Percentiles rank a stretch among this genome's conserved stretches.
phyloP scores from a whole-genome alignment of 768 basidiomycete species.

The Leccinum subgranulosum region DNA sequence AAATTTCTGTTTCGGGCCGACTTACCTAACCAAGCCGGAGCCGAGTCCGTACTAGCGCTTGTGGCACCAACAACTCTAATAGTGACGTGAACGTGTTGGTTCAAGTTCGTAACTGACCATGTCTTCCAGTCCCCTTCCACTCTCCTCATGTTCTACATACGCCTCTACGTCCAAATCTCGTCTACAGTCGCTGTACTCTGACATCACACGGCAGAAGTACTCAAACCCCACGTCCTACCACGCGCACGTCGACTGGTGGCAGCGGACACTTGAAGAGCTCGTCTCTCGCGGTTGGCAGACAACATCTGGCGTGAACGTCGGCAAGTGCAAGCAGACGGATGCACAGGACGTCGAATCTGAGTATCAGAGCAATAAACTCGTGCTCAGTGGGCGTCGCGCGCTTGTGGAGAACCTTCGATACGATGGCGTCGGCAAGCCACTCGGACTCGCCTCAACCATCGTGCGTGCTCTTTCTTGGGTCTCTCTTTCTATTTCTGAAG shows the following conservation, averaged over 20 bases:
- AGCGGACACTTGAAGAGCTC: conserved; percentile 55
- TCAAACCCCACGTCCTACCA: conserved; percentile 82
- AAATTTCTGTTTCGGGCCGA: background rate
- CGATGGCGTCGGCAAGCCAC: conserved; percentile 72
- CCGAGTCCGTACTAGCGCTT: background rate
- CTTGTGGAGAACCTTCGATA: conserved; percentile 60
- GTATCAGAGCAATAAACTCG: conserved; percentile 46
- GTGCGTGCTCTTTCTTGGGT: conserved; percentile 46
- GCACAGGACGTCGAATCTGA: conserved; percentile 7
- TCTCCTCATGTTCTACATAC: conserved; percentile 28
- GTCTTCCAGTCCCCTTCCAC: conserved; percentile 11
- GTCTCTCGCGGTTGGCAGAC: conserved; percentile 57
- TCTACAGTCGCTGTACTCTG: conserved; percentile 82
- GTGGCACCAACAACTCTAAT: too few species aligned
- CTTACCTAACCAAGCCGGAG: background rate
- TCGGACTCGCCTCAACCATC: conserved; percentile 66
- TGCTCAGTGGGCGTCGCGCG: conserved; percentile 52
- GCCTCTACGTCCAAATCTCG: conserved; percentile 40
- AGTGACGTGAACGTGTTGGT: background rate
- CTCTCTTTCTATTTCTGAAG: background rate
- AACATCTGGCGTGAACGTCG: conserved; percentile 8
- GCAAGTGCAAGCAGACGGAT: conserved; percentile 10
- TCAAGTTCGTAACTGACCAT: conserved; percentile 5
- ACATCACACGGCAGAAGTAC: conserved; percentile 77
- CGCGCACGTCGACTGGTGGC: conserved; percentile 90